Evolutionary conservation across 2,329 filamentous ascomycete species (phyloP).

Genomic region (Neopestalotiopsis clavispora): DNA sequence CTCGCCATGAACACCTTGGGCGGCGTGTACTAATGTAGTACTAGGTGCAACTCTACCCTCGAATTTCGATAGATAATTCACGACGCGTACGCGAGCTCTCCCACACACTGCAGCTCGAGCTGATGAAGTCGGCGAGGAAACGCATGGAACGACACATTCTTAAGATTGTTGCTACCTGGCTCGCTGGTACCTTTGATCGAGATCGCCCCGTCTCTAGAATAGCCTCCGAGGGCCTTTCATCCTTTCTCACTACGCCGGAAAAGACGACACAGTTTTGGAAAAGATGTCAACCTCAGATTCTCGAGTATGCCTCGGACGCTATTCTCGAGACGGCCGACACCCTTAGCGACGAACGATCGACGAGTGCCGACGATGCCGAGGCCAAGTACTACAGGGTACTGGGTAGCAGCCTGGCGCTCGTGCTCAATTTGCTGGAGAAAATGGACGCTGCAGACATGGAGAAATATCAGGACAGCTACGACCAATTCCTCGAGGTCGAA

Average conservation of each 20-base stretch:
- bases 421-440: slow-evolving; percentile 56
- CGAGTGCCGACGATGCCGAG: slow-evolving; percentile 82
- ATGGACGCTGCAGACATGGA: slow-evolving; percentile 57
- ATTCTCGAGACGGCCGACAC: slow-evolving; percentile 81
- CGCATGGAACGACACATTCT: slow-evolving; percentile 82
- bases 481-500: slow-evolving; percentile 69
- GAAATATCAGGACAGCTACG: slow-evolving; percentile 66
- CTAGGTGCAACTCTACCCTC: slow-evolving; percentile 84
- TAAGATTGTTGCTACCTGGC: slow-evolving; percentile 84
- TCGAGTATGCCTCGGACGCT: slow-evolving; percentile 82
- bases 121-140: slow-evolving; percentile 72
- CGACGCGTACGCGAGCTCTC: slow-evolving; percentile 87
- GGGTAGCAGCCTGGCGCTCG: slow-evolving; percentile 58
- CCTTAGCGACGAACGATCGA: slow-evolving; percentile 86
- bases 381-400: slow-evolving; percentile 83
- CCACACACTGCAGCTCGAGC: slow-evolving; percentile 72
- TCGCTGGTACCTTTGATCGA: slow-evolving; percentile 85
- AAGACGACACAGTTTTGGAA: slow-evolving; percentile 80
- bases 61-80: slow-evolving; percentile 86
- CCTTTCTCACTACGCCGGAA: slow-evolving; percentile 78
- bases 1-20: background rate
- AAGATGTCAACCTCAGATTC: slow-evolving; percentile 78
- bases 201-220: slow-evolving; percentile 77
- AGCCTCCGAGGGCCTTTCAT: slow-evolving; percentile 76
- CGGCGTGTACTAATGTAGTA: slow-evolving; percentile 25